Base-by-base conservation (phyloP, 192 early-diverging fungal genomes). In the Oehlia diaphana region DNA sequence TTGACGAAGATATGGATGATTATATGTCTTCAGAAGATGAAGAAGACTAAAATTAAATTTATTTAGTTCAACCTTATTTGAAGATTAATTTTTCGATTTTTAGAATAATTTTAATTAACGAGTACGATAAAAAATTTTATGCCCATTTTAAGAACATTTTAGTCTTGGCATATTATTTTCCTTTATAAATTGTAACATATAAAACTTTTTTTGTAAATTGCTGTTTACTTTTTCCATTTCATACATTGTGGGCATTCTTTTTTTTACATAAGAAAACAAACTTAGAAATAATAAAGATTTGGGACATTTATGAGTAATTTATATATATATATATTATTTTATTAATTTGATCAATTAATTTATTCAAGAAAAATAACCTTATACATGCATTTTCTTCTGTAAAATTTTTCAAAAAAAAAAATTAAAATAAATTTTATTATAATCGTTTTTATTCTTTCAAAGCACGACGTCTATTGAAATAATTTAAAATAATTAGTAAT, bases 11-110 rank as follows among this genome's bases (percentile, higher is more conserved):
- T 31, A 71, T 79, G 77, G 80, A 83, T 9, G 77, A 84, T 26
- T 82, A 83, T 53, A 67, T 75, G 5, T 77, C 77, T 9, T 71
- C 83, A 19, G 84, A 85, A 35, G 84, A 83, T 26, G 82, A 83
- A 31, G 77, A 84, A n/a, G 79, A 82, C 12, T 26, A 47, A 63
- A 47, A 37, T 58, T 63, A 35, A 31, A 44, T 21, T 39, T n/a
- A 42, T n/a, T 8, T 47, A 35, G n/a, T 44, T 37, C n/a, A 44
- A n/a, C n/a, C 39, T 10, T 44, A n/a, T 70, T 39, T 47, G 35
- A 39, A n/a, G 68, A 70, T 44, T 44, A n/a, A n/a, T 21, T 70
- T 37, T 19, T 69, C 35, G 39, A n/a, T n/a, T 21, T 14, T 44
- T 70, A 70, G 68, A 58, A 65, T 65, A 65, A 65, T 65, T 65